Percentiles rank a stretch among this genome's conserved stretches.
Conservation (phyloP, 192 early-diverging fungal genomes). For the Irineochytrium annulatum region DNA sequence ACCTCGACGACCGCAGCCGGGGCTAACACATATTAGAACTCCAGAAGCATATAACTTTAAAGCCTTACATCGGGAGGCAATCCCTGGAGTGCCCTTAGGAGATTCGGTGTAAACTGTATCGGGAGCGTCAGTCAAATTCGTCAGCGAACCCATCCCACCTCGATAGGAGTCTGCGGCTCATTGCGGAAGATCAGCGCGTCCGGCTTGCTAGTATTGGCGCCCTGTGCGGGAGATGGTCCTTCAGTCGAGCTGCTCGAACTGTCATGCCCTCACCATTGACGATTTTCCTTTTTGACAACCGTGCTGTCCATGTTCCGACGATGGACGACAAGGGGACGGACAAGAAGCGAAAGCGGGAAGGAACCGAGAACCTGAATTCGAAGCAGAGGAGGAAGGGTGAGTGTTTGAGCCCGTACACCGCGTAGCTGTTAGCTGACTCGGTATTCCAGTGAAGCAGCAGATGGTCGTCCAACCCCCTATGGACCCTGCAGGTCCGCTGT, state of each 20-base stretch:
- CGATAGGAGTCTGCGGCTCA: neutral
- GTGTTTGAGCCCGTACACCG: too few relatives aligned
- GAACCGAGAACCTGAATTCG: neutral
- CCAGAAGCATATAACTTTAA: too few relatives aligned
- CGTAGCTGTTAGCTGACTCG: too few relatives aligned
- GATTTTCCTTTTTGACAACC: neutral
- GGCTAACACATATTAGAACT: too few relatives aligned
- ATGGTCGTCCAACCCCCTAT: conserved; percentile 16
- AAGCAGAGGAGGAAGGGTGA: too few relatives aligned
- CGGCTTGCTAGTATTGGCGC: neutral
- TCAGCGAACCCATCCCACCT: neutral
- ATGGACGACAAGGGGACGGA: neutral
- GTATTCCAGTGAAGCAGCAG: conserved; percentile 19
- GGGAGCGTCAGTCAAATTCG: neutral
- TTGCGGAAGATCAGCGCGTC: neutral
- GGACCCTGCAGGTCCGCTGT: neutral
- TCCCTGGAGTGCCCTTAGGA: neutral
- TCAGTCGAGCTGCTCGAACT: neutral
- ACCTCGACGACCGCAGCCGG: too few relatives aligned
- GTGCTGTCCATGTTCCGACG: too few relatives aligned
- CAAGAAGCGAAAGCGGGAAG: neutral
- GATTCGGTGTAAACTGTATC: neutral
- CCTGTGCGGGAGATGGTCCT: neutral
- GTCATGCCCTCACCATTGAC: neutral
- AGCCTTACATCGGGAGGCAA: neutral